Conservation (phyloP, 768 basidiomycete species). For the Termitomyces sp. region DNA sequence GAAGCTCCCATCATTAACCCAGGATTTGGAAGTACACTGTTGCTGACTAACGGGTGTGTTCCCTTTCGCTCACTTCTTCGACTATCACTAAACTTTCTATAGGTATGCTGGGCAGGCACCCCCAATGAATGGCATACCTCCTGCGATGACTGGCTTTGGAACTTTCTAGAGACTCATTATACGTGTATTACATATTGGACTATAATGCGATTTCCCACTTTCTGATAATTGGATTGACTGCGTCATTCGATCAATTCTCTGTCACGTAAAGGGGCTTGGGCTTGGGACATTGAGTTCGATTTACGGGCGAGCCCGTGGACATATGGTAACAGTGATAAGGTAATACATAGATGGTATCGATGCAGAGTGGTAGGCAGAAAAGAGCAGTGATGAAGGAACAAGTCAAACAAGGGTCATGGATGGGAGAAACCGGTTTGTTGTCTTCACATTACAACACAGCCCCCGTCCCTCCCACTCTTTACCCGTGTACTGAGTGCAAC, state of each 20-base stretch:
- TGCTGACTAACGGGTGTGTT: conserved; percentile 76
- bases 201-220: conserved; percentile 18
- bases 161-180: conserved; percentile 23
- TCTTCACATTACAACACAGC: conserved; percentile 60
- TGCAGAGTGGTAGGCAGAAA: conserved; percentile 3
- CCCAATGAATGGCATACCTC: conserved; percentile 67
- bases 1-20: conserved; percentile 89
- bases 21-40: conserved; percentile 51
- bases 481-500: conserved; percentile 74
- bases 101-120: conserved; percentile 68
- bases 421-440: background rate
- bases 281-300: background rate
- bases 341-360: conserved; percentile 20
- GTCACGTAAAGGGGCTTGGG: background rate
- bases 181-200: conserved; percentile 26
- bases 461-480: conserved; percentile 53
- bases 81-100: background rate
- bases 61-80: conserved; percentile 5
- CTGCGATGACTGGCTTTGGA: conserved; percentile 70
- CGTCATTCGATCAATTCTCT: background rate
- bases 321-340: conserved; percentile 8
- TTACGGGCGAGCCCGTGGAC: background rate
- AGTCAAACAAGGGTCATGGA: background rate
- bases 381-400: background rate
- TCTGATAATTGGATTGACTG: background rate